Base-by-base conservation (phyloP, 2,329 filamentous ascomycete species). In the Leptodontidium sp. region DNA sequence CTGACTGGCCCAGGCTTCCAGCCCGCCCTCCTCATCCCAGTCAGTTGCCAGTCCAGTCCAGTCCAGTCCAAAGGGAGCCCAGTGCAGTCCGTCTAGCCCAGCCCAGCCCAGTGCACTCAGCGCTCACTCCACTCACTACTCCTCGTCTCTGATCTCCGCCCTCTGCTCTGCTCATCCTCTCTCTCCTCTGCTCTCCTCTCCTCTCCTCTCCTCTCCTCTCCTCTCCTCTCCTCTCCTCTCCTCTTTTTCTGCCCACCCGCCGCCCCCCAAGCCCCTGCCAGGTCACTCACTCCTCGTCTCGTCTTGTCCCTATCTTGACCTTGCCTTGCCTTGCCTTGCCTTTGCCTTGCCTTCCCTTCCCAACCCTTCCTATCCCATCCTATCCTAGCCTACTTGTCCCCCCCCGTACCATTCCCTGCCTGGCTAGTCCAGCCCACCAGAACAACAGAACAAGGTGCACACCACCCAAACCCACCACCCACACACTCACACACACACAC, bases 1-100 rank as follows among this genome's bases (percentile, higher is more conserved):
- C 12, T 64, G 58, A 49, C 40, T 61, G 58, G 58, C 43, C 58
- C 61, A 64, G 55, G 55, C 55, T 58, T n/a, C 32, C 55, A 40
- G 55, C 55, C 55, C 55, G 32, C 35, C n/a, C 35, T 40, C 32
- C 32, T 58, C 17, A 40, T 40, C 35, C 55, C 35, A 58, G 32
- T 58, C 55, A 17, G 17, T 55, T 26, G 52, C 35, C 15, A 26
- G 14, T 32, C 50, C 7, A 53, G 29, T 6, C 29, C 29, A 32
- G 29, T 3, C 29, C 29, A 32, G 29, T 6, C 29, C 29, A 32
- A 21, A 21, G 21, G 21, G 21, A 26, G 14, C 29, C 50, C 7
- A 53, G 29, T 6, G 4, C 29, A 32, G 29, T 3, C 29, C 21
- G 14, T 53, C 50, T 17, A 53, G 29, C 29, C 29, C 29, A 32